Conservation (phyloP, 2,329 filamentous ascomycete species). For the Paecilomyces variotii region DNA sequence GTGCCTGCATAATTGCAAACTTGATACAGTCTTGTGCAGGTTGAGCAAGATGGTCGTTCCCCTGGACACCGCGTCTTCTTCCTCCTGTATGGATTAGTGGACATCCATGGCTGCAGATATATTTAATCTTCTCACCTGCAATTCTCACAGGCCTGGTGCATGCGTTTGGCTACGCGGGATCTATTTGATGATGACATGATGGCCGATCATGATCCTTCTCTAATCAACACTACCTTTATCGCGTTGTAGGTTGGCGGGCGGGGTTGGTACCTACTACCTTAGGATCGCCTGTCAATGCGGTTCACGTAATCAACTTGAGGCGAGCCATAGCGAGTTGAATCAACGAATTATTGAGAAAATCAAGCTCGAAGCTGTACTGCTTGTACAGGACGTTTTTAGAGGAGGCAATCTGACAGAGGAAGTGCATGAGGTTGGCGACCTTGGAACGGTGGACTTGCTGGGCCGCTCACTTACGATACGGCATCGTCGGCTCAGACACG, state of each 20-base stretch:
- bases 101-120: not conserved
- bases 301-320: not conserved
- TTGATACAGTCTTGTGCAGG: slow-evolving; percentile 12
- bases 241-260: not conserved
- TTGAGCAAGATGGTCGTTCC: slow-evolving; percentile 14
- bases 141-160: slow-evolving; percentile 8
- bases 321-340: not conserved
- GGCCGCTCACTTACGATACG: not conserved
- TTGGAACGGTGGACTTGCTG: not conserved
- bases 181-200: slow-evolving; percentile 5
- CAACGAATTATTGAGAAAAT: not conserved
- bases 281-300: not conserved
- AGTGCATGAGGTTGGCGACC: not conserved
- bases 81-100: slow-evolving; percentile 5
- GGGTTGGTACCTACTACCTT: not conserved
- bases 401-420: not conserved
- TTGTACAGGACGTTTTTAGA: not conserved
- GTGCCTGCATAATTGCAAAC: slow-evolving; percentile 7
- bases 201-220: not conserved
- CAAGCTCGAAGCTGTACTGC: not conserved
- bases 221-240: not conserved
- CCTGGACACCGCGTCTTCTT: slow-evolving; percentile 17
- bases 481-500: not conserved
- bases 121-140: slow-evolving; percentile 10
- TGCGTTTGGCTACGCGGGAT: slow-evolving; percentile 2